phyloP scores from a whole-genome alignment of 768 basidiomycete species.

The Boletus reticulatus region DNA sequence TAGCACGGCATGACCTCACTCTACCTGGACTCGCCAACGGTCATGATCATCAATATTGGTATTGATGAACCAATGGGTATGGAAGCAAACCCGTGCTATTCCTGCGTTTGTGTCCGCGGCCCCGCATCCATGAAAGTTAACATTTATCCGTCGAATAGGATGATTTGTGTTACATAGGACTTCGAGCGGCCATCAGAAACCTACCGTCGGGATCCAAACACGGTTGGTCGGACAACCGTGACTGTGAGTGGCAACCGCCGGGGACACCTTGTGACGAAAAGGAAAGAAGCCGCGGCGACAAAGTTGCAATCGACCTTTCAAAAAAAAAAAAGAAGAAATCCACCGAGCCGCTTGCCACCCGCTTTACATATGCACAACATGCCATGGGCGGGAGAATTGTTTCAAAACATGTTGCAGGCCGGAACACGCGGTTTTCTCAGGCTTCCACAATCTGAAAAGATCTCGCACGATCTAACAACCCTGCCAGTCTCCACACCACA shows the following conservation, averaged over 20 bases:
- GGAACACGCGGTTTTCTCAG: constrained; percentile 13
- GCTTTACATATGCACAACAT: background rate
- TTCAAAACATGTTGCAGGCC: constrained; percentile 10
- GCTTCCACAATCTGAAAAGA: background rate
- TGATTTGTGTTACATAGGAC: background rate
- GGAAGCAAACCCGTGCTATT: background rate
- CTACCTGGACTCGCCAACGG: too few relatives aligned
- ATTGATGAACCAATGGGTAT: too few relatives aligned
- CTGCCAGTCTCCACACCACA: background rate
- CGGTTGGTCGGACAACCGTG: background rate
- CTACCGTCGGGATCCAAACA: background rate
- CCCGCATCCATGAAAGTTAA: background rate
- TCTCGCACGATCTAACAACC: constrained; percentile 3
- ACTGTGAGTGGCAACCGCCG: constrained; percentile 1
- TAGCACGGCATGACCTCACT: too few relatives aligned
- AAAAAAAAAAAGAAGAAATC: background rate
- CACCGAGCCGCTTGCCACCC: background rate
- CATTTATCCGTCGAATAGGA: background rate
- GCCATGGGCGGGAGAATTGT: constrained; percentile 1
- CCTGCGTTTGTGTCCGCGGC: background rate
- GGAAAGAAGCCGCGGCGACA: constrained; percentile 8
- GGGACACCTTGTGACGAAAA: background rate
- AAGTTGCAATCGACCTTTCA: too few relatives aligned
- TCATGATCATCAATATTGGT: too few relatives aligned
- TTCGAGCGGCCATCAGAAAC: background rate